These are phyloP conservation scores for Fraxinus paxiana DNA, from an alignment of 305 asterid species.

Conservation along the genomic window DNA sequence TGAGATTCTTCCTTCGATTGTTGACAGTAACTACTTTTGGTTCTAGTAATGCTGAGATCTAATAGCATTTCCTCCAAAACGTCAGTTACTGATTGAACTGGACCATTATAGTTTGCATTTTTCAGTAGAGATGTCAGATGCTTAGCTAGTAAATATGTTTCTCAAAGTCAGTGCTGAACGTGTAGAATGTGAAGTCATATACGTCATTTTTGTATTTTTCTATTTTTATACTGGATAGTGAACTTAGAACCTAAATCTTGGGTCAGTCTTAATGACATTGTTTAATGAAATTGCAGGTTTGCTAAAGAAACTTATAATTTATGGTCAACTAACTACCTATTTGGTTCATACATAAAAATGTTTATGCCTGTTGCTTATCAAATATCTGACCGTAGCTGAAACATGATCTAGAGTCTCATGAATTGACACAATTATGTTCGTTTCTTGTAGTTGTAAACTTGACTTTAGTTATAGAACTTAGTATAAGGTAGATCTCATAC, in stretches of 20 bases:
- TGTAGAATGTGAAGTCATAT: neutral
- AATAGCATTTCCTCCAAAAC: conserved; percentile 1
- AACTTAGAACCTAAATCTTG: neutral
- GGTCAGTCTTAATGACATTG: neutral
- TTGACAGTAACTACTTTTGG: neutral
- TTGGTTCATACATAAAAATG: neutral
- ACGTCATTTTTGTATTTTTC: neutral
- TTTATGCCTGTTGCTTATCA: neutral
- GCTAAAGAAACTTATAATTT: neutral
- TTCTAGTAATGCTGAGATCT: neutral
- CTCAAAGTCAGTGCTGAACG: neutral
- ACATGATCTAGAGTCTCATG: neutral
- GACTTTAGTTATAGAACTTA: neutral
- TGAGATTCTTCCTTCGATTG: neutral
- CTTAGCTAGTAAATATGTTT: neutral
- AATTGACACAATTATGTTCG: neutral
- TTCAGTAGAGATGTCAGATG: neutral
- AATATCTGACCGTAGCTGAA: neutral
- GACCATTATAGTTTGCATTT: conserved; percentile 7
- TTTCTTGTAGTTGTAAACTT: neutral
- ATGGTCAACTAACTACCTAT: neutral
- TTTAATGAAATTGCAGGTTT: conserved; percentile 14
- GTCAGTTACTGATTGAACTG: neutral
- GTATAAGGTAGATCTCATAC: neutral
- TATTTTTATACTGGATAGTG: neutral